These are phyloP conservation scores for Alternaria angustiovoidea DNA, from an alignment of 2,329 filamentous ascomycete species.

Conservation along the genomic window DNA sequence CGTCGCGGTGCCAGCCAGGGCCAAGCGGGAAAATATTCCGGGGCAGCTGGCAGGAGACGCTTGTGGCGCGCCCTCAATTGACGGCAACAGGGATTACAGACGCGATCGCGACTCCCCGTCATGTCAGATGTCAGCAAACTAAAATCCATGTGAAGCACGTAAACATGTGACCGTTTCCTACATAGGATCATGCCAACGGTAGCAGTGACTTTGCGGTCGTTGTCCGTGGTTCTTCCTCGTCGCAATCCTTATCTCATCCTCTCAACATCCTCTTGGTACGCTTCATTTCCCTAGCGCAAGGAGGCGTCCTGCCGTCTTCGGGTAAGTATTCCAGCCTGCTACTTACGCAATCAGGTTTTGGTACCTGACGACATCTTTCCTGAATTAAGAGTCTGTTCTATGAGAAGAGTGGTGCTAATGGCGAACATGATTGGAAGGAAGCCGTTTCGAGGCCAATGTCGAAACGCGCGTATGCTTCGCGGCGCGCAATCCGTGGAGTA, in stretches of 20 bases:
- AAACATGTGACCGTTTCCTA: slow-evolving; percentile 18
- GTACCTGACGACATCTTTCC: not conserved
- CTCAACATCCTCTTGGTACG: not conserved
- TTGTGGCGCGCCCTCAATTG: not conserved
- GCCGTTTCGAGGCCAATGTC: not conserved
- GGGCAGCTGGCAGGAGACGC: slow-evolving; percentile 8
- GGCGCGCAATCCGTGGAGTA: not conserved
- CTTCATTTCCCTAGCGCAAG: slow-evolving; percentile 9
- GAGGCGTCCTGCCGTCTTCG: slow-evolving; percentile 13
- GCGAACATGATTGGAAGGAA: not conserved
- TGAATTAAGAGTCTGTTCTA: not conserved
- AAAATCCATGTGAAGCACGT: slow-evolving; percentile 4
- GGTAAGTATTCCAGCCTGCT: slow-evolving; percentile 2
- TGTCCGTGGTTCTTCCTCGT: not conserved
- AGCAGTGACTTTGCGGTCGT: not conserved
- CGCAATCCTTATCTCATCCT: not conserved
- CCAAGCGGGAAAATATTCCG: slow-evolving; percentile 14
- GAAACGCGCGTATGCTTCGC: not conserved
- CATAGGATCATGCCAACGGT: not conserved
- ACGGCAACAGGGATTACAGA: slow-evolving; percentile 4
- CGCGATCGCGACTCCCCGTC: slow-evolving; percentile 3
- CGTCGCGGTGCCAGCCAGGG: slow-evolving; percentile 10
- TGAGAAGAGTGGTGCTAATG: not conserved
- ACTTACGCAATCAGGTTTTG: not conserved
- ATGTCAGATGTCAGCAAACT: slow-evolving; percentile 1